Percentiles rank a stretch among this genome's conserved stretches.
phyloP scores from a whole-genome alignment of 345 rosid species.

The Gossypium mustelinum region DNA sequence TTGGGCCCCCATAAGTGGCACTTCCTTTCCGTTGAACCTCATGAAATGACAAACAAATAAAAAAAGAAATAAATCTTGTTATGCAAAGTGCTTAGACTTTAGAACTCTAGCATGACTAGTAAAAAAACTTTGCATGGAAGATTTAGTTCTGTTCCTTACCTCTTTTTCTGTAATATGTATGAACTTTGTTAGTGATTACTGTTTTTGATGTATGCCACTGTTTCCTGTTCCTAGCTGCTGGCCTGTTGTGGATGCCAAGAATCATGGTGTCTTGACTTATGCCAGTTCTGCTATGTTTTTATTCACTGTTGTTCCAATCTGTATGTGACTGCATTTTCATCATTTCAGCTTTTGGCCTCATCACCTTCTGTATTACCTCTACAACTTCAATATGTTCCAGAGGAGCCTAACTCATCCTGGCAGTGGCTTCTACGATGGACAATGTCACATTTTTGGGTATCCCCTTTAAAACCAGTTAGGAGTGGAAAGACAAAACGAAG shows the following conservation, averaged over 20 bases:
- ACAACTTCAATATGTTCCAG: constrained; percentile 42
- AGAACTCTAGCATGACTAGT: neutral
- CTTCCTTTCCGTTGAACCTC: neutral
- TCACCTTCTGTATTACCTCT: constrained; percentile 41
- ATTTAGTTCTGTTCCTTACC: neutral
- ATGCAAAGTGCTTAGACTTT: neutral
- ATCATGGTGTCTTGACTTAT: neutral
- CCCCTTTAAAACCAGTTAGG: constrained; percentile 36
- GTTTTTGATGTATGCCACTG: neutral
- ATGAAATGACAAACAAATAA: neutral
- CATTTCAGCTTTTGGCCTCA: constrained; percentile 55
- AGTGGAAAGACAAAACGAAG: constrained; percentile 42
- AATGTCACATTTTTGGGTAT: constrained; percentile 47
- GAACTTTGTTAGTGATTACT: neutral
- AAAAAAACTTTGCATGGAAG: neutral
- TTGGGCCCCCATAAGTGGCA: neutral
- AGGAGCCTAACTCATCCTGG: constrained; percentile 54
- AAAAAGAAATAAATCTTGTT: neutral
- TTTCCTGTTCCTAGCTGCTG: neutral
- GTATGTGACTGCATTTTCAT: constrained; percentile 20
- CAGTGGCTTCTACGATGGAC: constrained; percentile 85
- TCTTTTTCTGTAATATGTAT: neutral
- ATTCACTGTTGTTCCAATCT: neutral
- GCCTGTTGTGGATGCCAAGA: neutral
- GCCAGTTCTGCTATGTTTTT: neutral